Percentiles rank a stretch among this genome's conserved stretches.
Evolutionary conservation across 495 filamentous ascomycete genomes (phyloP).

Genomic region (Glarea lozoyensis): DNA sequence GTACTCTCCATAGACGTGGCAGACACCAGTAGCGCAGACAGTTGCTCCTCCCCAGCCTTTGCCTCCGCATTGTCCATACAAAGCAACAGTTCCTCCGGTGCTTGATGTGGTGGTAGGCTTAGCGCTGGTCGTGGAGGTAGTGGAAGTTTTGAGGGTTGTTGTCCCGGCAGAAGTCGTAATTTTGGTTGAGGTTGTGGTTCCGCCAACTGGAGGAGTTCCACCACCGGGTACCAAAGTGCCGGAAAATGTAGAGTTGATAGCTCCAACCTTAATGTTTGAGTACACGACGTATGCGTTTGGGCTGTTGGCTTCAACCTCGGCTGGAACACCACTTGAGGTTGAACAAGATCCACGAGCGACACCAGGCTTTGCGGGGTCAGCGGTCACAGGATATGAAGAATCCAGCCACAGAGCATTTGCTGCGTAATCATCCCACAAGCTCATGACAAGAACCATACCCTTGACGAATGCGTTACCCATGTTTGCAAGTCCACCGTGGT

Average conservation of each 20-base stretch:
- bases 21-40: too few relatives aligned
- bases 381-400: constrained; percentile 59
- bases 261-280: constrained; percentile 58
- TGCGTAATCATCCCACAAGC: constrained; percentile 65
- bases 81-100: too few relatives aligned
- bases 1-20: too few relatives aligned
- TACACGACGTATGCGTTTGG: constrained; percentile 49
- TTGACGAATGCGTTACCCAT: constrained; percentile 45
- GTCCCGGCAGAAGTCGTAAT: too few relatives aligned
- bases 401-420: constrained; percentile 82
- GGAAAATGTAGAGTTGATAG: constrained; percentile 46
- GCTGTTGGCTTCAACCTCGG: constrained; percentile 43
- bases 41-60: too few relatives aligned
- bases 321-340: constrained; percentile 47
- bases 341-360: constrained; percentile 60
- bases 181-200: too few relatives aligned
- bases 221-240: neutral
- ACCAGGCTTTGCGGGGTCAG: too few relatives aligned
- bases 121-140: too few relatives aligned
- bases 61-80: too few relatives aligned
- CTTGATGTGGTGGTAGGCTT: too few relatives aligned
- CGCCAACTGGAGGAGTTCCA: neutral
- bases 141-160: too few relatives aligned
- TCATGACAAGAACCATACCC: constrained; percentile 61
- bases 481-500: constrained; percentile 44